Evolutionary conservation across 1,284 basidiomycete genomes (phyloP), one percentile per base, ranked within the genome.

Genomic region (Sporisorium iseilematis-ciliati): DNA sequence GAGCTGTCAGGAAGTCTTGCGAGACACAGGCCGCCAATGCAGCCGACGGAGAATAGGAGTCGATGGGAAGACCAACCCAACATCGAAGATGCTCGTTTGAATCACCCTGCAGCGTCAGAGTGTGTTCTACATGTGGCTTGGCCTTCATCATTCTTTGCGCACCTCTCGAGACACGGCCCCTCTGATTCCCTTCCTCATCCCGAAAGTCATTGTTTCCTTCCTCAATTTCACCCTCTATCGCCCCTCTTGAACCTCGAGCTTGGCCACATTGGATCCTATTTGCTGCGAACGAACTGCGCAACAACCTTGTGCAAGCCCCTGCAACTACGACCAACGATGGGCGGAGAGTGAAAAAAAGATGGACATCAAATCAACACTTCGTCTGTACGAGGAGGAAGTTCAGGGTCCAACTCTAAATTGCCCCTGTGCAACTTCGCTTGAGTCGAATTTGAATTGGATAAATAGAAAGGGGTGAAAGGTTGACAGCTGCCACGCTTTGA

Each of bases 11-110:
- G 20, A 49, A 33, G 48, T 20, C 25, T 31, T 11, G 26, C 48
- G 26, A 48, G 40, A 41, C 18, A 41, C 18, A 46, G 45, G 45
- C 31, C n/a, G 48, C 29, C 29, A 1, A 31, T 11, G 46, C n/a
- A 38, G 26, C 20, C 52, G 40, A 43, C 55, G 52, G 57, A 57
- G 60, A 59, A 69, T 69, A 69, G 66, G 66, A 69, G 66, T 48
- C 46, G 26, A 20, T 49, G 26, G 46, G 23, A n/a, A n/a, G n/a
- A 33, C 33, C 14, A 16, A 38, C 12, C 35, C 35, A 16, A 38
- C 35, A 14, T 38, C 4, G 35, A 21, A 21, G n/a, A 21, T 20
- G 49, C 31, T 35, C n/a, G n/a, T 49, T n/a, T 29, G 25, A 33
- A 33, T 49, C 29, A 38, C 14, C 11, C 2, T 38, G 35, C 35